Conservation (phyloP, 2,329 filamentous ascomycete genomes). For the Cordyceps cicadae region DNA sequence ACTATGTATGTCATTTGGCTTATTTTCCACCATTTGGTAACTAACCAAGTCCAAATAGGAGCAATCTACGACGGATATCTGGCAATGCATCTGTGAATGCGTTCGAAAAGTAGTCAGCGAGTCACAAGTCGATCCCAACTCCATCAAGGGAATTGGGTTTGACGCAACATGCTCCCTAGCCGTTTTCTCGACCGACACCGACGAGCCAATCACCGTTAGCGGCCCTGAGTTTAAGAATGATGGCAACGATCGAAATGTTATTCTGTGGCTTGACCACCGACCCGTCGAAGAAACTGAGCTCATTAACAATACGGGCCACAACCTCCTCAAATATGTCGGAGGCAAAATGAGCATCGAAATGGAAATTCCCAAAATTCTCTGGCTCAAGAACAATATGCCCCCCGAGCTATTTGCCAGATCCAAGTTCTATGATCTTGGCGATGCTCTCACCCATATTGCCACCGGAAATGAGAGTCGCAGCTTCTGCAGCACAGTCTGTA, state of each 20-base stretch:
- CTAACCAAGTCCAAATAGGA: conserved; percentile 44
- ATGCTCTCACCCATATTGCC: conserved; percentile 88
- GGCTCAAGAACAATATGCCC: conserved; percentile 98
- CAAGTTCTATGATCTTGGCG: conserved; percentile 94
- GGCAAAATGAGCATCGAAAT: conserved; percentile 99
- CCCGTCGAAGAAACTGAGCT: conserved; percentile 83
- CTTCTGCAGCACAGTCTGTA: conserved; percentile 94
- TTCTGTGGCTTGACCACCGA: conserved; percentile 94
- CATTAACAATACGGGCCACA: conserved; percentile 89
- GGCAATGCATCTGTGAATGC: conserved; percentile 85
- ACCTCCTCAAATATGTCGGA: conserved; percentile 89
- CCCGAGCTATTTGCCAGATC: conserved; percentile 80
- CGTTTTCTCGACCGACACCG: conserved; percentile 81
- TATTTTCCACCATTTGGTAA: neutral
- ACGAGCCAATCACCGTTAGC: conserved; percentile 86
- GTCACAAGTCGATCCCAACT: conserved; percentile 65
- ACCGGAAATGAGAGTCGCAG: conserved; percentile 87
- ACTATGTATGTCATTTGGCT: conserved; percentile 49
- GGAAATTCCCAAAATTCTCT: conserved; percentile 97
- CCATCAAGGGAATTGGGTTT: conserved; percentile 86
- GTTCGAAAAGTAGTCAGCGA: conserved; percentile 76
- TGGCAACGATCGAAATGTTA: conserved; percentile 84
- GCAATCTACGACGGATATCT: conserved; percentile 97
- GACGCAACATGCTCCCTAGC: conserved; percentile 97
- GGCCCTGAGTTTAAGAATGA: conserved; percentile 70